Percentiles rank a stretch among this genome's conserved stretches.
Evolutionary conservation across 2,329 filamentous ascomycete genomes (phyloP).

Genomic region (Zymoseptoria passerinii): DNA sequence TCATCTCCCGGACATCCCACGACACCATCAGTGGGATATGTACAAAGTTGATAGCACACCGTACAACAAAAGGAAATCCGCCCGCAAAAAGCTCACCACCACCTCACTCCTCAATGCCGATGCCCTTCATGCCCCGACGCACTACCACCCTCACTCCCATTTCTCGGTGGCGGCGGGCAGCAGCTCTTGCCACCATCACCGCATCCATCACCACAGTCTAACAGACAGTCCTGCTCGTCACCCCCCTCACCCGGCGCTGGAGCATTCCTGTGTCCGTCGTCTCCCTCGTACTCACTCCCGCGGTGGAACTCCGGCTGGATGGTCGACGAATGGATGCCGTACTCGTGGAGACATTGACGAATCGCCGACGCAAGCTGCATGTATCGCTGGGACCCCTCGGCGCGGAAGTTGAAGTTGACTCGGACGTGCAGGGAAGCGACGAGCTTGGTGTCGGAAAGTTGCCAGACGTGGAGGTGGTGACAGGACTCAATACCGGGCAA

Average conservation of each 20-base stretch:
- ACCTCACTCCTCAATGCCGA: conserved; percentile 2
- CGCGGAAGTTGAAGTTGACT: conserved; percentile 80
- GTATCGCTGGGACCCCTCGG: conserved; percentile 65
- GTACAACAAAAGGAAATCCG: neutral
- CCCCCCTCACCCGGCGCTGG: conserved; percentile 18
- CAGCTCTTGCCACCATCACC: conserved; percentile 33
- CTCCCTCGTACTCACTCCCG: conserved; percentile 30
- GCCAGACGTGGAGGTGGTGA: conserved; percentile 97
- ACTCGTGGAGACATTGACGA: conserved; percentile 81
- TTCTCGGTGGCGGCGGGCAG: conserved; percentile 28
- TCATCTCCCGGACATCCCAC: no score
- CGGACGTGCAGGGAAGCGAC: conserved; percentile 91
- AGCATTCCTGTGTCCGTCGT: conserved; percentile 32
- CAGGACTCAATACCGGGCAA: conserved; percentile 82
- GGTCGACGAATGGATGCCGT: conserved; percentile 93
- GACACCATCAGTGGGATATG: neutral
- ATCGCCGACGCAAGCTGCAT: conserved; percentile 83
- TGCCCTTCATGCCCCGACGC: conserved; percentile 11
- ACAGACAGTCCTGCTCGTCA: conserved; percentile 34
- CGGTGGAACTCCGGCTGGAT: conserved; percentile 78
- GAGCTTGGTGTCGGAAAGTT: conserved; percentile 88
- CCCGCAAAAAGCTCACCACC: neutral
- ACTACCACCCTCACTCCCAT: conserved; percentile 3
- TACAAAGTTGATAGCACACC: neutral
- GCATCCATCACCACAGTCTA: conserved; percentile 39